A percentile compares a stretch with the other conserved stretches of the same genome.
Evolutionary conservation across 1,284 basidiomycete species (phyloP).

Genomic region (Malassezia yamatoensis): DNA sequence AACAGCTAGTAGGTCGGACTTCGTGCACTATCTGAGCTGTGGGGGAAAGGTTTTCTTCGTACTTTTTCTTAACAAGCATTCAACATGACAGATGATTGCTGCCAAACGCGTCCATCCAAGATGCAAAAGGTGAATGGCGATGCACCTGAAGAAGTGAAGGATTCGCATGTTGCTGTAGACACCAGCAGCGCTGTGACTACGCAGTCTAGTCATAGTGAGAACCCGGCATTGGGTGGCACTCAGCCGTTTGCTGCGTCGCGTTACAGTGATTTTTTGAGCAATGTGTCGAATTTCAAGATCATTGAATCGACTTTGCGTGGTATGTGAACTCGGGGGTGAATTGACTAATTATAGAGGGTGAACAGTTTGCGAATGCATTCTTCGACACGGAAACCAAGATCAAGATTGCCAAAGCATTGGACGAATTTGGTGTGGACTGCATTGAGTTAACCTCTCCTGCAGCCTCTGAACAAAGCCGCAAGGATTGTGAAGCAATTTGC

Average conservation of each 20-base stretch:
- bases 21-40: background rate
- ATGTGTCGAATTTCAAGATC: conserved; percentile 56
- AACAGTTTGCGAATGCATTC: conserved; percentile 97
- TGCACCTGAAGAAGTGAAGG: conserved; percentile 21
- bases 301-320: conserved; percentile 85
- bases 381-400: conserved; percentile 99
- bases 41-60: background rate
- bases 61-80: background rate
- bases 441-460: conserved; percentile 98
- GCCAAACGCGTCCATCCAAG: conserved; percentile 19
- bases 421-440: conserved; percentile 77
- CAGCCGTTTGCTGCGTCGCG: conserved; percentile 31
- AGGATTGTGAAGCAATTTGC: conserved; percentile 97
- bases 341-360: conserved; percentile 60
- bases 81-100: conserved; percentile 32
- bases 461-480: conserved; percentile 88
- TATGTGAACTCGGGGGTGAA: background rate
- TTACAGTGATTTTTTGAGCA: conserved; percentile 42
- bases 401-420: conserved; percentile 76
- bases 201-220: conserved; percentile 7
- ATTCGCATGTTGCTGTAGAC: conserved; percentile 40
- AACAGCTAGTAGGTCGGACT: background rate
- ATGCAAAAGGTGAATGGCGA: conserved; percentile 33
- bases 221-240: conserved; percentile 19
- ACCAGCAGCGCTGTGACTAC: conserved; percentile 14